Evolutionary conservation across 148 eudicot species (phyloP), one percentile per base, ranked within the genome.

Genomic region (Gaultheria prostrata): DNA sequence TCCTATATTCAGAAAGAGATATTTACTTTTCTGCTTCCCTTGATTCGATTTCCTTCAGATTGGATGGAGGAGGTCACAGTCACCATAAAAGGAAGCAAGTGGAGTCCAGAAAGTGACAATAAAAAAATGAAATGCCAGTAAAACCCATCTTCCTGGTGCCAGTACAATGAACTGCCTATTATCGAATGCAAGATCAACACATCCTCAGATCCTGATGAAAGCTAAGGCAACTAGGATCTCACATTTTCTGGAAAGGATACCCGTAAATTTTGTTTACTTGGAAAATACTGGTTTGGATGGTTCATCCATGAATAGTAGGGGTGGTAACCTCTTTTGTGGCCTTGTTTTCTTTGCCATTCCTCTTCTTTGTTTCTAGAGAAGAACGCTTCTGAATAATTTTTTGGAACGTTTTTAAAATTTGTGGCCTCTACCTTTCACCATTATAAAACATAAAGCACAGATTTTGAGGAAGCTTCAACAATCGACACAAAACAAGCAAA

Each of bases 301-400:
- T 32, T 32, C 48, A 77, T 76, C 28, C 78, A n/a, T 9, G 14
- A 10, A 48, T 75, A 43, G 53, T 46, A 21, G 78, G 2, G 13
- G 4, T 20, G 78, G 53, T 21, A 21, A 20, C 20, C 21, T 20
- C 11, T 21, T 20, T 72, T 7, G 39, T 39, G 49, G 14, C 28
- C 2, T 56, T 2, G 30, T 63, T 21, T 20, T 57, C 30, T 45
- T n/a, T 45, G 24, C 51, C 53, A 43, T 80, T 80, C 14, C 70
- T 63, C 70, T 59, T 35, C 28, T 6, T 80, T 21, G 24, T 45
- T 63, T 18, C 50, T 78, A 12, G 48, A 43, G 20, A 21, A 80
- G 71, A 59, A 63, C 12, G 48, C 63, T 67, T 59, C 76, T 26
- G 17, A 76, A 76, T 76, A 46, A 46, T 14, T 30, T 74, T 75